phyloP scores from a whole-genome alignment of 2,329 filamentous ascomycete species.

The Alternaria incomplexa region DNA sequence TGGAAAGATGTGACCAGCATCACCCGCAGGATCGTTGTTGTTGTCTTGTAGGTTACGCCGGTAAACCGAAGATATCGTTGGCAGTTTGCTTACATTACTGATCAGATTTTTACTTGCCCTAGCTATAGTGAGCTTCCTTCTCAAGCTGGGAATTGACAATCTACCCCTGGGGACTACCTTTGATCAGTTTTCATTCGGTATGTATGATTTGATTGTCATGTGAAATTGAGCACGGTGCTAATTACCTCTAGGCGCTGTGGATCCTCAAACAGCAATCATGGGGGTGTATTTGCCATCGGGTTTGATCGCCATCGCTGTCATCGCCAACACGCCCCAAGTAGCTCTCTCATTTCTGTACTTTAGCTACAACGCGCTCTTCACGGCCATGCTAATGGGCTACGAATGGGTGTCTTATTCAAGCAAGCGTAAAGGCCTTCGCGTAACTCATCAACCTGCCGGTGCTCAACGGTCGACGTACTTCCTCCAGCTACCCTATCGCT shows the following conservation, averaged over 20 bases:
- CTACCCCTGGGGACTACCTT: not conserved
- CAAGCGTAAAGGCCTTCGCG: slow-evolving; percentile 42
- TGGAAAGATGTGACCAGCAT: not conserved
- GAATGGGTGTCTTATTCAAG: slow-evolving; percentile 56
- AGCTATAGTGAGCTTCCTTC: not conserved
- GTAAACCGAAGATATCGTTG: not conserved
- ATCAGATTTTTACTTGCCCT: not conserved
- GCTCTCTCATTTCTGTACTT: slow-evolving; percentile 56
- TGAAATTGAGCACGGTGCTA: not conserved
- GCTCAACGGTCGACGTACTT: slow-evolving; percentile 50
- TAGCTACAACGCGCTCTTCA: slow-evolving; percentile 55
- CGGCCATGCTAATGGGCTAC: slow-evolving; percentile 53
- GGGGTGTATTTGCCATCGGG: not conserved
- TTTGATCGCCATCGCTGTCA: slow-evolving; percentile 10
- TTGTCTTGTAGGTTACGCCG: not conserved
- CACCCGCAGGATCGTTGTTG: not conserved
- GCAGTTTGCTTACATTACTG: not conserved
- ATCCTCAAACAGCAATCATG: slow-evolving; percentile 8
- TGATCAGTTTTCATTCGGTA: not conserved
- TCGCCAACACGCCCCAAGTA: slow-evolving; percentile 57
- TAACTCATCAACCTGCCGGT: slow-evolving; percentile 40
- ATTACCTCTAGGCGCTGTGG: slow-evolving; percentile 16
- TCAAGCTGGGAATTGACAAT: slow-evolving; percentile 2
- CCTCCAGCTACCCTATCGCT: slow-evolving; percentile 48
- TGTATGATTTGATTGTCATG: not conserved